Conservation (phyloP, 768 basidiomycete species). For the Trametes coccinea region DNA sequence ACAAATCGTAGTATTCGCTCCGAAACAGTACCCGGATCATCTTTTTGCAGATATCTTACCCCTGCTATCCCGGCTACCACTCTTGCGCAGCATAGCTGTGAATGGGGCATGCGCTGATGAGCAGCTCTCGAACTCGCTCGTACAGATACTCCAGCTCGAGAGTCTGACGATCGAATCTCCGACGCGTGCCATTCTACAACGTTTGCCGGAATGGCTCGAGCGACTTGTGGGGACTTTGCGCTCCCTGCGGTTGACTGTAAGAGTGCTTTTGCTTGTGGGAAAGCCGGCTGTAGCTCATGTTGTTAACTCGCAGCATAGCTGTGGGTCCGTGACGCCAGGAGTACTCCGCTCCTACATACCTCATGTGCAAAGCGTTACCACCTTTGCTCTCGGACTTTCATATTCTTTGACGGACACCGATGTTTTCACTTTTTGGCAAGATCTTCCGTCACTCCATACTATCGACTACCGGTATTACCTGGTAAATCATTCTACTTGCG, state of each 20-base stretch:
- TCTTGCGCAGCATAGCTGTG: constrained; percentile 21
- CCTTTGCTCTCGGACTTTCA: constrained; percentile 53
- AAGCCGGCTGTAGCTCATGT: not conserved
- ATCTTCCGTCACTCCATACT: constrained; percentile 40
- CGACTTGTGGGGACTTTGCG: constrained; percentile 36
- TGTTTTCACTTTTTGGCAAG: constrained; percentile 47
- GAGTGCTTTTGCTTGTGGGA: constrained; percentile 12
- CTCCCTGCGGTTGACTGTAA: constrained; percentile 46
- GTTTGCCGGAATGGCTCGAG: constrained; percentile 41
- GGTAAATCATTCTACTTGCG: constrained; percentile 34
- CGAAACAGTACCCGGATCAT: constrained; percentile 10
- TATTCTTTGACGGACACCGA: constrained; percentile 59
- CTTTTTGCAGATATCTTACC: constrained; percentile 18
- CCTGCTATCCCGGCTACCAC: constrained; percentile 9
- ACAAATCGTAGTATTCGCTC: constrained; percentile 16
- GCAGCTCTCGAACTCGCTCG: constrained; percentile 6
- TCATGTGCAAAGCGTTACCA: constrained; percentile 34
- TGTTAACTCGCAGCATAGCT: constrained; percentile 46
- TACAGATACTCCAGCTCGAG: constrained; percentile 19
- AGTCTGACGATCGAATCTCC: constrained; percentile 26
- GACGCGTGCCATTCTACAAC: constrained; percentile 23
- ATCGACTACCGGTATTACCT: constrained; percentile 53
- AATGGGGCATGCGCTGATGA: constrained; percentile 18
- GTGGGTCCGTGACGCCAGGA: constrained; percentile 65
- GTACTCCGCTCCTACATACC: constrained; percentile 48